Conservation (phyloP, 257 asterid species). For the Ophiorrhiza pumila region DNA sequence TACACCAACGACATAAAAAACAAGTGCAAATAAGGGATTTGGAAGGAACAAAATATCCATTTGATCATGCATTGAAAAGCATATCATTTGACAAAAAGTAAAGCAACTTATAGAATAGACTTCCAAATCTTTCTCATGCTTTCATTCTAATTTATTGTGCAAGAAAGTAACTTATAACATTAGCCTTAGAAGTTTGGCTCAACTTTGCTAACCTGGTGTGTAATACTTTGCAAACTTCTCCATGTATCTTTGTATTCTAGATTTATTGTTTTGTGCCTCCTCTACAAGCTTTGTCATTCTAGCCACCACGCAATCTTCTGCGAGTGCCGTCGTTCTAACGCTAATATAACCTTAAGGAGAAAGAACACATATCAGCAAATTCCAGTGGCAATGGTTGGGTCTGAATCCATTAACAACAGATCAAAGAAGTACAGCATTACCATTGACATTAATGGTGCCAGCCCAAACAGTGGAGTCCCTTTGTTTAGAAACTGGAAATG, state of each 20-base stretch:
- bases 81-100: neutral
- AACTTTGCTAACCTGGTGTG: conserved; percentile 63
- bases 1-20: neutral
- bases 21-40: neutral
- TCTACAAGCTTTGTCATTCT: conserved; percentile 85
- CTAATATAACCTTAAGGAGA: conserved; percentile 54
- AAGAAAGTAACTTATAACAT: neutral
- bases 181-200: neutral
- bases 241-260: conserved; percentile 59
- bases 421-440: conserved; percentile 27
- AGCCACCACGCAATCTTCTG: conserved; percentile 78
- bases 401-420: neutral
- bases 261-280: conserved; percentile 81
- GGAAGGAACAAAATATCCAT: neutral
- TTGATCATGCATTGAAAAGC: neutral
- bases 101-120: neutral
- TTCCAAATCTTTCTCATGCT: neutral
- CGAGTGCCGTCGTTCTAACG: conserved; percentile 55
- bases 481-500: conserved; percentile 74
- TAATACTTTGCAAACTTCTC: conserved; percentile 87
- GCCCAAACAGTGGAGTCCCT: conserved; percentile 78
- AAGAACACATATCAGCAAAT: neutral
- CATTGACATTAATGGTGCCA: conserved; percentile 78
- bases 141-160: neutral
- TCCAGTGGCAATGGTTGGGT: neutral